Base-by-base conservation (phyloP, 1,139 yeast species). In the Pichia sp. region DNA sequence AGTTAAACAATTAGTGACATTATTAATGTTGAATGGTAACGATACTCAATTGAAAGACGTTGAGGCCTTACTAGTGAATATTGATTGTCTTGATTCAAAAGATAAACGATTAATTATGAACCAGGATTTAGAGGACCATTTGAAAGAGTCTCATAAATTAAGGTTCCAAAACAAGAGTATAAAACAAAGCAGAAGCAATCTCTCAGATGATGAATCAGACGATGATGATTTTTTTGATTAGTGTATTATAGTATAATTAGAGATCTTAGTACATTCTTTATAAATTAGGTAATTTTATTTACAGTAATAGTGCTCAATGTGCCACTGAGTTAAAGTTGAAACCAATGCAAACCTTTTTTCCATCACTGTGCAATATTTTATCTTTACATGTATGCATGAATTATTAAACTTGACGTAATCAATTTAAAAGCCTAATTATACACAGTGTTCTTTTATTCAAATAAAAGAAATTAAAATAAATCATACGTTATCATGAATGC, bases 21-120 rank as follows among this genome's bases (percentile, higher is more conserved):
- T 92, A 59, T 74, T 85, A 8, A 82, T 83, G 58, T 66, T 92
- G 46, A 96, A 96, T 6, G 97, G 98, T 1, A 85, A 84, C 61
- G 80, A 84, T 45, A 80, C 95, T 3, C 76, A 70, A 25, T 42
- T 81, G 27, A 68, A 68, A 40, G 97, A 90, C 64, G 60, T 92
- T 42, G 96, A 89, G 64, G 71, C 70, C 42, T 74, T 86, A 24
- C 67, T 90, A 59, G 83, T 86, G 26, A 77, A 74, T 42, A 65
- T 79, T 9, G 80, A 79, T 2, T 87, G 90, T 0, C 79, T 89
- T 2, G 71, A 73, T 48, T 76, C 74, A 43, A 69, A 73, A 18
- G 97, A 90, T 63, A 73, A 76, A 49, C 70, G 97, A 53, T 69
- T 90, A 47, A 56, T 71, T 7, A 73, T 76, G 32, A 86, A 87